phyloP scores from a whole-genome alignment of 768 basidiomycete genomes.

The Pleurotus sapidus region DNA sequence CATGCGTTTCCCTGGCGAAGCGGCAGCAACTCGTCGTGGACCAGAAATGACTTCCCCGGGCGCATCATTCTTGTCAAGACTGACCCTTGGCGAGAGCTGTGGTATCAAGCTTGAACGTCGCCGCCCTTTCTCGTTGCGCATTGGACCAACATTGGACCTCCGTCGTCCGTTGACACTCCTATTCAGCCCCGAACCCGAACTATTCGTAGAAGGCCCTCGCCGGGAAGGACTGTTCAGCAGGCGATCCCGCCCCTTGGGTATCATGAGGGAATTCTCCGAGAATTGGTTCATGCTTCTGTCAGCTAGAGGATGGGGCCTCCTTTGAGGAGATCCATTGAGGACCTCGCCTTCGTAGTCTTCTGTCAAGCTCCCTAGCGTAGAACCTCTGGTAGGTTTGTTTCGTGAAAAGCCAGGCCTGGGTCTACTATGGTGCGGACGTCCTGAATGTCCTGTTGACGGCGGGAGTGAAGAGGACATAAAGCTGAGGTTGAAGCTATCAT shows the following conservation, averaged over 20 bases:
- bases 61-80: slow-evolving; percentile 22
- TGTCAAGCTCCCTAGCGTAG: slow-evolving; percentile 57
- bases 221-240: slow-evolving; percentile 41
- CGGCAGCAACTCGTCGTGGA: slow-evolving; percentile 34
- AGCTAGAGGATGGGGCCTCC: slow-evolving; percentile 45
- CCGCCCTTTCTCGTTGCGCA: slow-evolving; percentile 68
- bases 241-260: slow-evolving; percentile 38
- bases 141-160: slow-evolving; percentile 74
- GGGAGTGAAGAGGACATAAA: slow-evolving; percentile 43
- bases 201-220: slow-evolving; percentile 39
- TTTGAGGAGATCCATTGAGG: slow-evolving; percentile 22
- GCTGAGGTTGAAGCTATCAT: slow-evolving; percentile 67
- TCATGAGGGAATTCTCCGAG: slow-evolving; percentile 25
- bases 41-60: slow-evolving; percentile 15
- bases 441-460: slow-evolving; percentile 27
- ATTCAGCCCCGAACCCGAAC: slow-evolving; percentile 14
- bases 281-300: slow-evolving; percentile 65
- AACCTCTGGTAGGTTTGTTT: slow-evolving; percentile 36
- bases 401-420: slow-evolving; percentile 72
- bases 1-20: slow-evolving; percentile 58
- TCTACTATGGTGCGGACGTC: slow-evolving; percentile 59
- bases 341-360: slow-evolving; percentile 64
- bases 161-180: slow-evolving; percentile 43
- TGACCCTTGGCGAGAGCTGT: slow-evolving; percentile 52
- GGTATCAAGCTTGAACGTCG: slow-evolving; percentile 82